These are phyloP conservation scores for Leccinum rimulosum DNA, from an alignment of 768 basidiomycete genomes.

Conservation along the genomic window DNA sequence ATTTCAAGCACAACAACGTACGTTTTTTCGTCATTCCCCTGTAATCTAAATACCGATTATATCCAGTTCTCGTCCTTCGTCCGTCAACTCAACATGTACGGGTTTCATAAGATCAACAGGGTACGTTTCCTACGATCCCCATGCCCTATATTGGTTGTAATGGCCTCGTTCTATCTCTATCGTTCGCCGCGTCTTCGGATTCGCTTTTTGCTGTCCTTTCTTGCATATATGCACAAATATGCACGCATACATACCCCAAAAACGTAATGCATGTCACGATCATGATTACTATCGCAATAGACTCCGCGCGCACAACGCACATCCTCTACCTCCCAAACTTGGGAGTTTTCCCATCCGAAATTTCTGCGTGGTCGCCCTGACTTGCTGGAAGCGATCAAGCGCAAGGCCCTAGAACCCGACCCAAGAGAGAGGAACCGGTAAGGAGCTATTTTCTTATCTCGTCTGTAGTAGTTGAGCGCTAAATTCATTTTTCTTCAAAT, in stretches of 20 bases:
- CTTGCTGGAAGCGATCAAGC: constrained; percentile 81
- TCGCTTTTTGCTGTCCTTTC: background rate
- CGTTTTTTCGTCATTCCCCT: constrained; percentile 33
- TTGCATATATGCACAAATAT: constrained; percentile 6
- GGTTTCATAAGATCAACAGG: constrained; percentile 92
- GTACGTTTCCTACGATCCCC: constrained; percentile 39
- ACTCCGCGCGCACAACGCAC: constrained; percentile 83
- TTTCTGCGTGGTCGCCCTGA: constrained; percentile 80
- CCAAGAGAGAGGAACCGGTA: constrained; percentile 42
- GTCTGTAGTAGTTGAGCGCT: background rate
- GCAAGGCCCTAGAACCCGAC: constrained; percentile 82
- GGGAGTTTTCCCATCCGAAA: constrained; percentile 89
- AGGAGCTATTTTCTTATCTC: background rate
- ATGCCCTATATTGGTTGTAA: constrained; percentile 9
- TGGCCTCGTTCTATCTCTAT: constrained; percentile 7
- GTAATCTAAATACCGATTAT: constrained; percentile 4
- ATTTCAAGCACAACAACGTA: constrained; percentile 91
- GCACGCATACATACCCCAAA: background rate
- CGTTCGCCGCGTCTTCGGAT: background rate
- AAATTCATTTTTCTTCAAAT: constrained; percentile 34
- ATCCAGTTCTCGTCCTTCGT: constrained; percentile 89
- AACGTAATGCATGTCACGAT: constrained; percentile 1
- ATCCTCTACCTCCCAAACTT: constrained; percentile 76
- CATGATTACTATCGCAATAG: constrained; percentile 31
- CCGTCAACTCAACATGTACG: constrained; percentile 94